Percentiles rank a stretch among this genome's conserved stretches.
These are phyloP conservation scores for Tetrapyrgos nigripes DNA, from an alignment of 1,284 basidiomycete genomes.

Conservation along the genomic window DNA sequence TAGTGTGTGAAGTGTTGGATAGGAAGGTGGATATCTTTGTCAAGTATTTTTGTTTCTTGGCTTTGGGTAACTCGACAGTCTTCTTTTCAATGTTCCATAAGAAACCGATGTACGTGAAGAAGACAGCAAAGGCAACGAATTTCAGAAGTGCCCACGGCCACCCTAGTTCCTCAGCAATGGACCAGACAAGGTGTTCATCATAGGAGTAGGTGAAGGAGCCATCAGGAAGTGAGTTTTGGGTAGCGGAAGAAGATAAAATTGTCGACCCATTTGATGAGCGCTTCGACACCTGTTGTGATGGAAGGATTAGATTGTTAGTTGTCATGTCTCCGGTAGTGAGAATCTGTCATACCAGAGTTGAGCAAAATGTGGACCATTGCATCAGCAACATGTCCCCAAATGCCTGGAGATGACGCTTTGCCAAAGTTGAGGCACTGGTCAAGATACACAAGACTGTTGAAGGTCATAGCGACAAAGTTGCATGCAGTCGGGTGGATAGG, in stretches of 20 bases:
- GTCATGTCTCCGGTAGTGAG: no score
- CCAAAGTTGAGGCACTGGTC: conserved; percentile 38
- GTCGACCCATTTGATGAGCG: conserved; percentile 43
- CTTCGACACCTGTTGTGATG: conserved; percentile 19
- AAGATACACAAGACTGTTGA: conserved; percentile 30
- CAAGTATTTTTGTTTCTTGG: conserved; percentile 18
- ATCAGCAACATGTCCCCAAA: conserved; percentile 40
- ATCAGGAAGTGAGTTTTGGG: no score
- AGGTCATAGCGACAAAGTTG: no score
- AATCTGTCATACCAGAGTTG: no score
- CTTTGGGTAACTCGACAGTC: no score
- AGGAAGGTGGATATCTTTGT: background rate
- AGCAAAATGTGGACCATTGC: conserved; percentile 24
- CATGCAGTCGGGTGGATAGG: no score
- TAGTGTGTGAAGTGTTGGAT: no score
- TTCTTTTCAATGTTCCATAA: no score
- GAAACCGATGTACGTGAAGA: conserved; percentile 38
- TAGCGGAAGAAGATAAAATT: conserved; percentile 39
- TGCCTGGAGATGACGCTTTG: conserved; percentile 28
- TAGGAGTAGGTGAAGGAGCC: no score
- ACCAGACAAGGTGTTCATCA: conserved; percentile 21
- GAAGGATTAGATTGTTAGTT: no score
- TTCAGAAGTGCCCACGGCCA: conserved; percentile 38
- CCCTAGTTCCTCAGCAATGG: conserved; percentile 25
- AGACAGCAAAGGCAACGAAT: conserved; percentile 29